Percentiles rank a stretch among this genome's conserved stretches.
These are phyloP conservation scores for Wickerhamomyces sp. DNA, from an alignment of 1,139 yeast species.

Conservation along the genomic window DNA sequence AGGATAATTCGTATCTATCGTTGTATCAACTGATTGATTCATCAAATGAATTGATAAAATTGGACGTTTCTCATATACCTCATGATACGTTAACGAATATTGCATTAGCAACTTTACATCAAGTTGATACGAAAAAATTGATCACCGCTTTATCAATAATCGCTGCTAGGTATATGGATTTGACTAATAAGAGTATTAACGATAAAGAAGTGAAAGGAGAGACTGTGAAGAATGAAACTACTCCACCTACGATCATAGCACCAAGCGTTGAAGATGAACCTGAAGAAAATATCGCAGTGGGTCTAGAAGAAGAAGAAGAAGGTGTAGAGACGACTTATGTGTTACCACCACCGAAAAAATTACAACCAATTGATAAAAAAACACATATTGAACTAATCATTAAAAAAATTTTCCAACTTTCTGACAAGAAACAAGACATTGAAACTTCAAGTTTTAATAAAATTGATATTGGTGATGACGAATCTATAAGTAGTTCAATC, in stretches of 20 bases:
- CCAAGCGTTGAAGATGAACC: slow-evolving; percentile 7
- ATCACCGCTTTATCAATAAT: slow-evolving; percentile 67
- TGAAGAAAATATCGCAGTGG: slow-evolving; percentile 19
- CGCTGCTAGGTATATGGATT: slow-evolving; percentile 50
- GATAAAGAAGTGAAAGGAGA: slow-evolving; percentile 25
- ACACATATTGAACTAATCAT: slow-evolving; percentile 49
- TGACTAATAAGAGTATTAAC: slow-evolving; percentile 26
- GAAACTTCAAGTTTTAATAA: slow-evolving; percentile 7
- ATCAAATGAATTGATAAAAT: slow-evolving; percentile 51
- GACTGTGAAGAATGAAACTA: slow-evolving; percentile 25
- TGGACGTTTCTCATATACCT: slow-evolving; percentile 68
- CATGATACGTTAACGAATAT: slow-evolving; percentile 58
- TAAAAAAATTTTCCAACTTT: slow-evolving; percentile 46
- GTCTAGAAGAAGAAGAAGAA: too few species aligned
- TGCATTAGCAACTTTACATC: slow-evolving; percentile 58
- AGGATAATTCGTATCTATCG: slow-evolving; percentile 33
- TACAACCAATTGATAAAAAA: slow-evolving; percentile 45
- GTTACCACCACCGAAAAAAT: slow-evolving; percentile 52
- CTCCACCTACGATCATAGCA: slow-evolving; percentile 17
- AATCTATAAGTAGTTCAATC: slow-evolving; percentile 23
- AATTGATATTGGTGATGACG: slow-evolving; percentile 8
- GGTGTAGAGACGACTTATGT: slow-evolving; percentile 43
- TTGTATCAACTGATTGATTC: slow-evolving; percentile 61
- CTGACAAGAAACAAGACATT: slow-evolving; percentile 5
- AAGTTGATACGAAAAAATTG: slow-evolving; percentile 48